Evolutionary conservation across 768 basidiomycete genomes (phyloP).

Genomic region (Serendipita sp.): DNA sequence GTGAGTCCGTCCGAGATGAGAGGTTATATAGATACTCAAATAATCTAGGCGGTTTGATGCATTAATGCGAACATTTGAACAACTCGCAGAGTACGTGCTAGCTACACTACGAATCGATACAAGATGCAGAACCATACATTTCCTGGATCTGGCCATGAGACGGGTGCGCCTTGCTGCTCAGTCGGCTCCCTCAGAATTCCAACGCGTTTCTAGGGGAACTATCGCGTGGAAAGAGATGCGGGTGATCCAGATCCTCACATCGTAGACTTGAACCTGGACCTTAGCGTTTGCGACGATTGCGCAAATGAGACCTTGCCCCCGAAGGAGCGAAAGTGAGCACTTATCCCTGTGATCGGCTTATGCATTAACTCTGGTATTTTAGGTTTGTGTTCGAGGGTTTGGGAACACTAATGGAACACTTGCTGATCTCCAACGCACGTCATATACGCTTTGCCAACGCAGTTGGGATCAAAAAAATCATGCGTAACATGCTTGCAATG

Average conservation of each 20-base stretch:
- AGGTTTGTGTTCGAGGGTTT: conserved; percentile 80
- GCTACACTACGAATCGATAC: conserved; percentile 80
- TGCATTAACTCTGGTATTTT: background rate
- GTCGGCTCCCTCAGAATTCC: background rate
- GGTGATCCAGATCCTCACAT: conserved; percentile 86
- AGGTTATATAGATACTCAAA: conserved; percentile 10
- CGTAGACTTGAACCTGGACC: conserved; percentile 66
- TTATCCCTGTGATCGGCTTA: background rate
- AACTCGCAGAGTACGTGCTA: conserved; percentile 72
- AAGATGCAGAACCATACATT: conserved; percentile 68
- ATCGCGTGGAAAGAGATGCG: conserved; percentile 64
- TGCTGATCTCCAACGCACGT: conserved; percentile 61
- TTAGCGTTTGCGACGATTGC: conserved; percentile 61
- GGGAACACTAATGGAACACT: conserved; percentile 67
- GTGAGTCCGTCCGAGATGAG: conserved; percentile 30
- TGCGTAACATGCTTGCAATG: conserved; percentile 76
- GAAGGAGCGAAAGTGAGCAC: conserved; percentile 49
- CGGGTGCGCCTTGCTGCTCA: conserved; percentile 31
- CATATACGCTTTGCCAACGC: conserved; percentile 52
- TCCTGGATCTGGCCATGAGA: conserved; percentile 63
- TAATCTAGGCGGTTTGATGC: conserved; percentile 71
- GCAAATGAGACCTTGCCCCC: conserved; percentile 44
- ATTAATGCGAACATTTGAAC: conserved; percentile 76
- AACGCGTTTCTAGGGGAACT: conserved; percentile 49
- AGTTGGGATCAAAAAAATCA: conserved; percentile 72